A percentile compares a stretch with the other conserved stretches of the same genome.
These are phyloP conservation scores for Orbilia oligospora DNA, from an alignment of 2,329 filamentous ascomycete species.

Conservation along the genomic window DNA sequence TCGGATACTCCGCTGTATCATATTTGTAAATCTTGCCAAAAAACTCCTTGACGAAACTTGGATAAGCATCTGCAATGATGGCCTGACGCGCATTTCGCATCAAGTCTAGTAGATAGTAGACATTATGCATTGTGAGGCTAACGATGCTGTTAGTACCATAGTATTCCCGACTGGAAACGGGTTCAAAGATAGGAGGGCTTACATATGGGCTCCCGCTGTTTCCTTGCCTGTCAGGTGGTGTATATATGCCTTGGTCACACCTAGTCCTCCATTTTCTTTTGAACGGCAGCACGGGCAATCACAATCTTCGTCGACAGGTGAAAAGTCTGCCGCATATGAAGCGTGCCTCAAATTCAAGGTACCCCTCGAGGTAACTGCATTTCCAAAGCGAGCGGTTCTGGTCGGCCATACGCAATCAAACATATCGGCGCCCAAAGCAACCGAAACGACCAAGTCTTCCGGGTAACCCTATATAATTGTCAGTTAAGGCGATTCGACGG, in stretches of 20 bases:
- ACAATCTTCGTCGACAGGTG: constrained; percentile 86
- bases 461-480: constrained; percentile 79
- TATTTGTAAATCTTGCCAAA: constrained; percentile 80
- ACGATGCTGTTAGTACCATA: constrained; percentile 63
- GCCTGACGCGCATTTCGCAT: constrained; percentile 83
- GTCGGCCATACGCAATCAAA: constrained; percentile 99
- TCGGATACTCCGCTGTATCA: constrained; percentile 78
- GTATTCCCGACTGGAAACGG: not conserved
- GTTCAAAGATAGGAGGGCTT: constrained; percentile 1
- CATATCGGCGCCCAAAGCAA: constrained; percentile 97
- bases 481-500: not conserved
- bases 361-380: constrained; percentile 85
- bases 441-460: constrained; percentile 92
- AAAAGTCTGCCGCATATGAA: constrained; percentile 82
- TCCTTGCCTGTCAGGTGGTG: constrained; percentile 95
- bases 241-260: constrained; percentile 88
- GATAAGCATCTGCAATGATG: constrained; percentile 85
- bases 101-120: constrained; percentile 88
- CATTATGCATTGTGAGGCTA: constrained; percentile 92
- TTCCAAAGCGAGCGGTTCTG: constrained; percentile 93
- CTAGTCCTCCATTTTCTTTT: constrained; percentile 75
- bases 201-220: constrained; percentile 85
- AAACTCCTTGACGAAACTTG: constrained; percentile 82
- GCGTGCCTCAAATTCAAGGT: constrained; percentile 87
- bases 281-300: constrained; percentile 82